Evolutionary conservation across 371 early-diverging fungal genomes (phyloP), one percentile per base, ranked within the genome.

Genomic region (Mortierella sp.): DNA sequence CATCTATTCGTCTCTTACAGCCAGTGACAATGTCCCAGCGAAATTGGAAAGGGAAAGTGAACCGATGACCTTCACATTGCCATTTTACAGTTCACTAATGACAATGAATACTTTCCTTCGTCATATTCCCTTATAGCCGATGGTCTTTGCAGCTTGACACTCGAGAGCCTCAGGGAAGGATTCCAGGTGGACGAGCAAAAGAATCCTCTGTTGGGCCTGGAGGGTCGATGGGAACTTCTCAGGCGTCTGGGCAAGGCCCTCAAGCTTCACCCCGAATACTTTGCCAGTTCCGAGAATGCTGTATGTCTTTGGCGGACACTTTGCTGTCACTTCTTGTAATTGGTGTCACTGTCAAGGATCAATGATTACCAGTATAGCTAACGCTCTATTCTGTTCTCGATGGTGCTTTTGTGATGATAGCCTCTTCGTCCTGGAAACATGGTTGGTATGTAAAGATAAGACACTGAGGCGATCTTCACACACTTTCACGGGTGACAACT

Each of bases 121-220:
- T 28, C 58, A 24, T 60, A 14, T 65, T 65, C n/a, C 45, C 48
- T 63, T 13, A 54, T 73, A 93, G 94, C 92, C n/a, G 80, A 83
- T 52, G 94, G 91, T 50, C 89, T 97, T 60, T 75, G 83, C 44
- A 58, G 80, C 58, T 77, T 97, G 65, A 91, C 94, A 19, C 88
- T 91, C 21, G 89, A 93, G 70, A 89, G 88, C n/a, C 90, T 97
- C 82, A 77, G 88, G 16, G 68, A 88, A 42, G 96, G 96, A 7
- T 96, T 98, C 89, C 98, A 98, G 88, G 97, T 97, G 7, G 87
- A 92, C 16, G 89, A 89, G 1, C 85, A 88, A 1, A 78, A 79
- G 73, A 98, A 98, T 80, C 94, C 95, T 2, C 91, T 98, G 87
- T 94, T 96, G 9, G 98, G 97, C 16, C 87, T 95, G 31, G 94